These are phyloP conservation scores for Tolypocladium album DNA, from an alignment of 2,329 filamentous ascomycete genomes.

Conservation along the genomic window DNA sequence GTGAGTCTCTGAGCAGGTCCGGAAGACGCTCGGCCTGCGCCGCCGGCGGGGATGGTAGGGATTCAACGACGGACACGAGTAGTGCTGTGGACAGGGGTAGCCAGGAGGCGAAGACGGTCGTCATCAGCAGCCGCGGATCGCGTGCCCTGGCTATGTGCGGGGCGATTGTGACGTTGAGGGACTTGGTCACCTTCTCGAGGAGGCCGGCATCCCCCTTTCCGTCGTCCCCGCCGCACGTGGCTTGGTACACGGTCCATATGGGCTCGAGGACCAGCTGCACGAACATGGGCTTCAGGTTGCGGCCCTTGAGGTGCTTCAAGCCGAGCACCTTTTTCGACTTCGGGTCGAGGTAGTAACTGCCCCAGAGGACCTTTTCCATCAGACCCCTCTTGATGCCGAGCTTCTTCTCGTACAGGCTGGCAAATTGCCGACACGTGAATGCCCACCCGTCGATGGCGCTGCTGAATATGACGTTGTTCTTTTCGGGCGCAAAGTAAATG, in stretches of 20 bases:
- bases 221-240: conserved; percentile 71
- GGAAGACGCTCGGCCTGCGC: conserved; percentile 77
- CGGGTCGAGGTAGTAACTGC: conserved; percentile 90
- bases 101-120: conserved; percentile 81
- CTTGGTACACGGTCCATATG: conserved; percentile 91
- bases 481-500: conserved; percentile 95
- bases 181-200: conserved; percentile 92
- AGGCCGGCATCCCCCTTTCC: conserved; percentile 74
- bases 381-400: conserved; percentile 81
- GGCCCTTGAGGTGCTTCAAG: conserved; percentile 84
- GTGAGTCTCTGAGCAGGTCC: conserved; percentile 66
- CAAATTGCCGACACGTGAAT: conserved; percentile 92
- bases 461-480: conserved; percentile 98
- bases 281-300: conserved; percentile 90
- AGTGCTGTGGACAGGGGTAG: conserved; percentile 85
- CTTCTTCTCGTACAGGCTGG: conserved; percentile 89
- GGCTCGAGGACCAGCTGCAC: conserved; percentile 93
- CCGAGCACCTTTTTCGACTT: conserved; percentile 92
- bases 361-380: conserved; percentile 93
- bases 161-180: conserved; percentile 71
- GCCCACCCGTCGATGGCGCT: conserved; percentile 99
- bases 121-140: conserved; percentile 75
- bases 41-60: conserved; percentile 69
- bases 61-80: conserved; percentile 87
- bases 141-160: conserved; percentile 75